Evolutionary conservation across 352 stramenopile species (phyloP), one percentile per base, ranked within the genome.

Genomic region (Phytopythium delawarense): DNA sequence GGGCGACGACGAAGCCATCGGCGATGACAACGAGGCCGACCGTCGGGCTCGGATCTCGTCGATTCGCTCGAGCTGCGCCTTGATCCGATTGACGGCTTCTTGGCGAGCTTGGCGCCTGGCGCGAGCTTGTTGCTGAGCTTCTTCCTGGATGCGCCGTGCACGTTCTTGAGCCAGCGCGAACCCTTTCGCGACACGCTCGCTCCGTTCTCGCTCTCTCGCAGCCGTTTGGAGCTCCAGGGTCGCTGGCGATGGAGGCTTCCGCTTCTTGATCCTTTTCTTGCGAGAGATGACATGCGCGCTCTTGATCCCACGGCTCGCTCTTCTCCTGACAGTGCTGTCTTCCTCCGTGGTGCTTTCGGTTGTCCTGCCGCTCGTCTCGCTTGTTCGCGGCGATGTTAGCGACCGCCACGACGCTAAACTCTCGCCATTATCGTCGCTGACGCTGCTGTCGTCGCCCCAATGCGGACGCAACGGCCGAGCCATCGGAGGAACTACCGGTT

Each of bases 31-130:
- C 7, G 63, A 16, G 2, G n/a, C 7, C 9, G 53, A 48, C 15
- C 25, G n/a, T 18, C 15, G 21, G 13, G 21, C 64, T 6, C 72
- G 69, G 11, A 79, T 58, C 16, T 57, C 69, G 51, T 84, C 76
- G 32, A 84, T 84, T 28, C 63, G 73, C 21, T 66, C 55, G 62
- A 82, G 73, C 40, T 84, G 68, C 34, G 70, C 62, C 59, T 84
- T 70, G 23, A 80, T 45, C 48, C 56, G 64, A 23, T 64, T 35
- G 21, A 67, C 62, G 32, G 58, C 67, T 35, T 73, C 71, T 35
- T 56, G 65, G n/a, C 68, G 56, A 37, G 60, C 62, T 67, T 71
- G 51, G 42, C 54, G 52, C 18, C 69, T 55, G 13, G 39, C 63
- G 20, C 54, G 57, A 37, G 68, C 51, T 6, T 64, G 44, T n/a